These are phyloP conservation scores for Pythium coloratum DNA, from an alignment of 352 stramenopile species.

Conservation along the genomic window DNA sequence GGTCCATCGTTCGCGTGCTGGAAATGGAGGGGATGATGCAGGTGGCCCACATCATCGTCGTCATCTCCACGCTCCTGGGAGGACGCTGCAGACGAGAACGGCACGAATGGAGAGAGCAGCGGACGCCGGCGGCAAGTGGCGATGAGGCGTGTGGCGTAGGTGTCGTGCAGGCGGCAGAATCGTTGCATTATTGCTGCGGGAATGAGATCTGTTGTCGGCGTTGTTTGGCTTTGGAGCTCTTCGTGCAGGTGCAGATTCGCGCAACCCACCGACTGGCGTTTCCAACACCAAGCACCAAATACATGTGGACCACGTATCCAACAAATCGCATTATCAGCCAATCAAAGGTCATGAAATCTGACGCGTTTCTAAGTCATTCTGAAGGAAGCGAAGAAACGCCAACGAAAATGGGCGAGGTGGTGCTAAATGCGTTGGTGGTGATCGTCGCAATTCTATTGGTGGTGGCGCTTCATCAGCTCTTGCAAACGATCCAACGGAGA, in stretches of 20 bases:
- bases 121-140: background rate
- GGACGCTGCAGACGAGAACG: conserved; percentile 14
- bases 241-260: conserved; percentile 4
- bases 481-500: conserved; percentile 46
- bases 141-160: background rate
- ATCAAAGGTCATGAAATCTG: background rate
- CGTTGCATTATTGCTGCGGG: conserved; percentile 13
- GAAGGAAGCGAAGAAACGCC: background rate
- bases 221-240: background rate
- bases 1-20: background rate
- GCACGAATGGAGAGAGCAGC: background rate
- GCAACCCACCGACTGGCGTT: background rate
- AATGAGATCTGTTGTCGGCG: background rate
- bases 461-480: conserved; percentile 43
- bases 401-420: conserved; percentile 16
- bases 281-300: conserved; percentile 4
- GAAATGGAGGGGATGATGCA: conserved; percentile 5
- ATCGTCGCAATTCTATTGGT: conserved; percentile 44
- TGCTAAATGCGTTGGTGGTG: conserved; percentile 48
- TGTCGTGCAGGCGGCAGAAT: conserved; percentile 8
- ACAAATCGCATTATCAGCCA: conserved; percentile 1
- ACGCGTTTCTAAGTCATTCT: background rate
- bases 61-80: conserved; percentile 10
- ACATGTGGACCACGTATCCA: conserved; percentile 4
- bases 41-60: conserved; percentile 6